A percentile compares a stretch with the other conserved stretches of the same genome.
phyloP scores from a whole-genome alignment of 1,284 basidiomycete genomes.

The Stygiomarasmius scandens region DNA sequence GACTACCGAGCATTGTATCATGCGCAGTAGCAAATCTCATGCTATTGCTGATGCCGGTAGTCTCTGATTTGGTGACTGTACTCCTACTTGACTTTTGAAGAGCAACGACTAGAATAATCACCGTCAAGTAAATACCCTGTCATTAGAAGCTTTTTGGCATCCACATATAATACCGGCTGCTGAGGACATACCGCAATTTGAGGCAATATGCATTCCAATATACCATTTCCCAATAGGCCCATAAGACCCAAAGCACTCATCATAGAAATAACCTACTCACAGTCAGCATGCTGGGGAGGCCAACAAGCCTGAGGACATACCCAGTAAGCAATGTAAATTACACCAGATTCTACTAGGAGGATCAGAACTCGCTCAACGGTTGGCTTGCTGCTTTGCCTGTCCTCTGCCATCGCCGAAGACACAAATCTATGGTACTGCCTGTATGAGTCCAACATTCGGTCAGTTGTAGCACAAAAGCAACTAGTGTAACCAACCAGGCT shows the following conservation, averaged over 20 bases:
- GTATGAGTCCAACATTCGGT: neutral
- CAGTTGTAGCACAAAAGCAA: neutral
- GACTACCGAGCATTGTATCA: neutral
- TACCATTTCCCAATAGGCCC: neutral
- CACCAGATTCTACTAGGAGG: neutral
- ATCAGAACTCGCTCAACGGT: neutral
- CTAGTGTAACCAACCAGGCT: neutral
- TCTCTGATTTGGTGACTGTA: neutral
- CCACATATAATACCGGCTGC: neutral
- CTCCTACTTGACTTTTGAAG: neutral
- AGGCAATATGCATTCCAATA: neutral
- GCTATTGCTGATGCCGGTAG: neutral
- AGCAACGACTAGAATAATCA: neutral
- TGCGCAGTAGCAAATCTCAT: neutral
- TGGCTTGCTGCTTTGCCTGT: neutral
- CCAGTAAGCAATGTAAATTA: no score
- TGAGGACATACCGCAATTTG: neutral
- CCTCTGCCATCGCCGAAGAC: neutral
- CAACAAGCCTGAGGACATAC: no score
- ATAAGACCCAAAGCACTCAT: neutral
- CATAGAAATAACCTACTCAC: neutral
- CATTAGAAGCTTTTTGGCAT: neutral
- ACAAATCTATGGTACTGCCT: neutral
- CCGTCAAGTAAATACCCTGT: neutral
- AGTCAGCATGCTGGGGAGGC: no score